phyloP scores from a whole-genome alignment of 2,329 filamentous ascomycete species.

The Trichoderma sp. region DNA sequence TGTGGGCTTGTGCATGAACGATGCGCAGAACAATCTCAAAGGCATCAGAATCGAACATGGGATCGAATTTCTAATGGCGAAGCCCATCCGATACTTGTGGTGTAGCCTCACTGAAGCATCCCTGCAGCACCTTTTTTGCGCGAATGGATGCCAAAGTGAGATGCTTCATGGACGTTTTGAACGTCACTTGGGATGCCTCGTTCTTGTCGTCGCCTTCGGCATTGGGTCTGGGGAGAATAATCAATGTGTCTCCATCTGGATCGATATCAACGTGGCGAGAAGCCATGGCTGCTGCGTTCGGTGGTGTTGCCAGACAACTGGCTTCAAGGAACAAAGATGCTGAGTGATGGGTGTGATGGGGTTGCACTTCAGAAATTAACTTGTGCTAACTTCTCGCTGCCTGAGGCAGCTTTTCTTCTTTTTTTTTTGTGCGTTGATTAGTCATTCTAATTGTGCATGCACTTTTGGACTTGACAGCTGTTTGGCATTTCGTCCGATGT shows the following conservation, averaged over 20 bases:
- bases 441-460: not conserved
- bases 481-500: not conserved
- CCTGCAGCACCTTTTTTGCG: not conserved
- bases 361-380: not conserved
- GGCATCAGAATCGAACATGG: not conserved
- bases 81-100: not conserved
- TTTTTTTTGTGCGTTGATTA: not conserved
- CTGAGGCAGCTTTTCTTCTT: not conserved
- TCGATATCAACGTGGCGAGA: not conserved
- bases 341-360: not conserved
- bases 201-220: not conserved
- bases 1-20: not conserved
- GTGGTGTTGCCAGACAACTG: not conserved
- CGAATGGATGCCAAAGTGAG: not conserved
- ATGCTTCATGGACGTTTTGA: not conserved
- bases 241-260: not conserved
- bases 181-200: not conserved
- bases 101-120: not conserved
- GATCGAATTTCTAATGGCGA: not conserved
- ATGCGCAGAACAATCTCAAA: not conserved
- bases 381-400: not conserved
- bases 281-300: not conserved
- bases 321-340: not conserved
- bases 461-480: not conserved
- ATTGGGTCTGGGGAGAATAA: not conserved